Evolutionary conservation across 2,329 filamentous ascomycete genomes (phyloP), one percentile per base, ranked within the genome.

Genomic region (Verticillium zaregamsianum): DNA sequence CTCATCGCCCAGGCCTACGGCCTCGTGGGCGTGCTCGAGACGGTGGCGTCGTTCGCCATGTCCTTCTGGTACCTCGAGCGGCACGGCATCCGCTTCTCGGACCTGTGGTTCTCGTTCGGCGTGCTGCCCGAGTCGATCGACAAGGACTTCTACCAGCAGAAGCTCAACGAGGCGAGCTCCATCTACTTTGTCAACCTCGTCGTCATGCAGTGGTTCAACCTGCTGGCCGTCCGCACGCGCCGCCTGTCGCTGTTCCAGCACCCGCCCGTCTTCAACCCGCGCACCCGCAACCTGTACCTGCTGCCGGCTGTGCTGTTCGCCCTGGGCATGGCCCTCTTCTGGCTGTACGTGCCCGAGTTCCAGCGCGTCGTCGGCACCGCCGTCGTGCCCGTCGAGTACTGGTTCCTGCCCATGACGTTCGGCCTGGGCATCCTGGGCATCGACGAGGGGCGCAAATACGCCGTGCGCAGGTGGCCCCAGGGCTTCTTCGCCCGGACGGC

Each of bases 101-200:
- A 79, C 17, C 73, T 89, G 2, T 92, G 89, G 88, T 88, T 94
- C 71, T 80, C 82, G 25, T 92, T 90, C 69, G 87, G 87, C 58
- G 68, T 73, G 3, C 68, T 82, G 4, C 83, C 82, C 11, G 79
- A 68, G 61, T 77, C 71, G 70, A 79, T 85, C 12, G 81, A 84
- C 59, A 73, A 80, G 2, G 84, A 84, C 55, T 82, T 81, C 61
- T 85, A 87, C 68, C 76, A 75, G 0, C 72, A 77, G 32, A 80
- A 84, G 64, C 76, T 90, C 28, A 89, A 88, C 65, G 80, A 84
- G 63, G 89, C 89, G 0, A 89, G 85, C 40, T 90, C 87, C 17
- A 88, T 94, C 63, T 93, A 93, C 74, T 93, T 93, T 68, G 84
- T 93, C 66, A 93, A 88, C 63, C 77, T 94, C 25, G 90, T 94